Conservation (phyloP, 441 rosid species). For the Pelargonium citronellum region DNA sequence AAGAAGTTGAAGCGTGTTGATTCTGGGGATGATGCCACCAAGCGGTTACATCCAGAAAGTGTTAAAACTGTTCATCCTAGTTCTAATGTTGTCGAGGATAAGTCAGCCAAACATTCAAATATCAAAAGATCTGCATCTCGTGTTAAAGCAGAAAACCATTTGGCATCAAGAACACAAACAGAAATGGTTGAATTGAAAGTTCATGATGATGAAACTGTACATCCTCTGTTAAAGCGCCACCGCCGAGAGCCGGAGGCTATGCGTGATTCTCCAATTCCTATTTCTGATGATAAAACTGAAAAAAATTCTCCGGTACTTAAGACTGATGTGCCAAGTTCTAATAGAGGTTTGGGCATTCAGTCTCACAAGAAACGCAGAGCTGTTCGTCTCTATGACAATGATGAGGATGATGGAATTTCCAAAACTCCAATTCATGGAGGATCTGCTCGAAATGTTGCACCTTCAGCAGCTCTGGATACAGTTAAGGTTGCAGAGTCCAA, state of each 20-base stretch:
- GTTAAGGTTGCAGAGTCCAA: slow-evolving; percentile 30
- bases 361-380: slow-evolving; percentile 72
- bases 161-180: slow-evolving; percentile 44
- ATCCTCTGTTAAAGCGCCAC: slow-evolving; percentile 52
- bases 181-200: slow-evolving; percentile 20
- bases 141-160: slow-evolving; percentile 33
- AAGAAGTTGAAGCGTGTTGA: slow-evolving; percentile 49
- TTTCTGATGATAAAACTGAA: slow-evolving; percentile 39
- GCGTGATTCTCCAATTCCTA: slow-evolving; percentile 38
- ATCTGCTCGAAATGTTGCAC: slow-evolving; percentile 26
- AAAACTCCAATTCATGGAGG: slow-evolving; percentile 94
- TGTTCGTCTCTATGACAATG: slow-evolving; percentile 61
- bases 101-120: slow-evolving; percentile 32
- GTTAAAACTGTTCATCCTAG: slow-evolving; percentile 29
- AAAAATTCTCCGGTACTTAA: slow-evolving; percentile 38
- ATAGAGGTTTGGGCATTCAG: slow-evolving; percentile 35
- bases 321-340: slow-evolving; percentile 32
- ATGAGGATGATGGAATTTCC: slow-evolving; percentile 60
- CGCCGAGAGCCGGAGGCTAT: slow-evolving; percentile 56
- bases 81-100: slow-evolving; percentile 30
- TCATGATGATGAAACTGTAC: slow-evolving; percentile 56
- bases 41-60: slow-evolving; percentile 25
- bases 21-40: slow-evolving; percentile 31
- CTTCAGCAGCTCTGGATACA: slow-evolving; percentile 31
- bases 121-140: slow-evolving; percentile 21